These are phyloP conservation scores for California macrophylla DNA, from an alignment of 441 rosid species.

Conservation along the genomic window DNA sequence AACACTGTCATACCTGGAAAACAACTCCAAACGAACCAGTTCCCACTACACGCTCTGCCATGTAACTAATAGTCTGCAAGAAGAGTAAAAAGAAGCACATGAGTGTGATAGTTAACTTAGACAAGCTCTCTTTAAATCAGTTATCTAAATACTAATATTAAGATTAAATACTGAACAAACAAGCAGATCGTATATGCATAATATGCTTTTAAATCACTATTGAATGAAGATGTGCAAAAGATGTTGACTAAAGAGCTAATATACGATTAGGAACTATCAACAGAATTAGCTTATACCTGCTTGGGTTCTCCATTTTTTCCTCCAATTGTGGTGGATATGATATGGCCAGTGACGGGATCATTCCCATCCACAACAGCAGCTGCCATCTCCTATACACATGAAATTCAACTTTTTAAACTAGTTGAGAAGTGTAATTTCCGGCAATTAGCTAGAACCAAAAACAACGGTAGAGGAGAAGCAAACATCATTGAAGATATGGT, in stretches of 20 bases:
- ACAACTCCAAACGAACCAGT: conserved; percentile 94
- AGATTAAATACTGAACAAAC: background rate
- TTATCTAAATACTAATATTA: background rate
- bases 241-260: background rate
- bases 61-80: conserved; percentile 80
- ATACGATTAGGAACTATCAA: background rate
- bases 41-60: conserved; percentile 96
- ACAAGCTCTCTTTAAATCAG: background rate
- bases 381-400: conserved; percentile 39
- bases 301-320: conserved; percentile 72
- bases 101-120: background rate
- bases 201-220: background rate
- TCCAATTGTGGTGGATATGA: conserved; percentile 59
- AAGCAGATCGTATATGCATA: background rate
- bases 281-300: conserved; percentile 25
- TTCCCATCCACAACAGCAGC: conserved; percentile 42
- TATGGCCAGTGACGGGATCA: conserved; percentile 55
- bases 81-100: background rate
- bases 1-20: conserved; percentile 50
- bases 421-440: background rate
- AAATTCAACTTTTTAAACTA: background rate
- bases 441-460: background rate
- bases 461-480: background rate
- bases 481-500: background rate
- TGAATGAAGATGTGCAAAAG: background rate